Base-by-base conservation (phyloP, 306 rosid genomes). In the Acacia acuminata region DNA sequence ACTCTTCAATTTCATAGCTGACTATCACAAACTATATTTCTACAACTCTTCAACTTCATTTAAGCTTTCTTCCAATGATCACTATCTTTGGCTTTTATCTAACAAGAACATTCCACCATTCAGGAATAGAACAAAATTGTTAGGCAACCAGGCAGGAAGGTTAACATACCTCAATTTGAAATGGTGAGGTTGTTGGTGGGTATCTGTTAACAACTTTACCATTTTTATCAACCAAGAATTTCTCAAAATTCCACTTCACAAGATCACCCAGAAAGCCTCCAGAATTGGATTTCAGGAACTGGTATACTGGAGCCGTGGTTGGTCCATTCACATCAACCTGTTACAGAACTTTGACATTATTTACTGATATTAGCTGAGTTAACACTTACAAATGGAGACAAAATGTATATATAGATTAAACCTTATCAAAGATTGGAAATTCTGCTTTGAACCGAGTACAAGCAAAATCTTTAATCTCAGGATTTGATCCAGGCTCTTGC, bases 321-420 rank as follows among this genome's bases (percentile, higher is more conserved):
- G 99, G 97, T 82, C 99, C 99, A 72, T 96, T 96, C 60, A 96
- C 99, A 89, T 96, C 98, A 81, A 96, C 97, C 99, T 96, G 94
- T 79, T 20, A 81, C 76, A 86, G 19, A 77, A 81, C 40, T 44
- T 78, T 10, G 82, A 79, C 50, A 50, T 82, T 58, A 55, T 72
- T 43, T 55, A 67, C 76, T 69, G 22, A 44, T 34, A 44, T 60
- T 51, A 85, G 73, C 71, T 76, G 73, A 79, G 78, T 67, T 44
- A 84, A 60, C 32, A 16, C 24, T 7, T 38, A 4, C 44, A 32
- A 64, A 2, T 30, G 42, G 32, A 30, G 30, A 8, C 3, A 70
- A 22, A 42, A 70, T 20, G 0, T 5, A 0, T 38, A 6, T 19
- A 70, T n/a, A 7, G 2, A 43, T 0, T 10, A 75, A 68, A 96